These are phyloP conservation scores for Umbelopsis vinacea DNA, from an alignment of 192 early-diverging fungal species.

Conservation along the genomic window DNA sequence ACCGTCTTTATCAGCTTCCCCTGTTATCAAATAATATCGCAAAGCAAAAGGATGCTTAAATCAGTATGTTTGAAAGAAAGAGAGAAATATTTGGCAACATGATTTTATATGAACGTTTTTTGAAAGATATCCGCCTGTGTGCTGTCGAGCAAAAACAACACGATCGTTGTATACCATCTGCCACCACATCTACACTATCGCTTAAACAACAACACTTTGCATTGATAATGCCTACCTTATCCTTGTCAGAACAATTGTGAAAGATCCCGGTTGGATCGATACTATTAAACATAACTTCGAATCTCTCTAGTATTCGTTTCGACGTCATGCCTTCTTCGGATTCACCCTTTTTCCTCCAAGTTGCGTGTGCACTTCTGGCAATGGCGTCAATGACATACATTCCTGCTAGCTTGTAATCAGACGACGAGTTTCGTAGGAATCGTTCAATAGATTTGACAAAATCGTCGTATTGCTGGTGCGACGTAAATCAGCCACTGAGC, in stretches of 20 bases:
- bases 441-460: constrained; percentile 53
- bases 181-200: not conserved
- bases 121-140: not conserved
- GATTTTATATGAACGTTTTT: not conserved
- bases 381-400: constrained; percentile 68
- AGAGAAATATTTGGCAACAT: not conserved
- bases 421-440: constrained; percentile 55
- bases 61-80: constrained; percentile 2
- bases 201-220: not conserved
- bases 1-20: constrained; percentile 47
- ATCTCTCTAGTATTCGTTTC: constrained; percentile 34
- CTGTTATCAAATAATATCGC: constrained; percentile 30
- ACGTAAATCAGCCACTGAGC: not conserved
- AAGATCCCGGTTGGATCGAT: constrained; percentile 3
- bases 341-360: constrained; percentile 40
- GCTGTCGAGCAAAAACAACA: not conserved
- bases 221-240: constrained; percentile 41
- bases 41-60: constrained; percentile 18
- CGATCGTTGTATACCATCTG: not conserved
- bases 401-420: constrained; percentile 62
- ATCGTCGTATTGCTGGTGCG: constrained; percentile 54
- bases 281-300: constrained; percentile 37
- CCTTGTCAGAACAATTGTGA: constrained; percentile 31
- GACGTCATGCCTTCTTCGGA: not conserved
- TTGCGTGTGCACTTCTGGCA: constrained; percentile 46